Evolutionary conservation across 2,329 filamentous ascomycete genomes (phyloP).

Genomic region (Ambrosiella beaveri): DNA sequence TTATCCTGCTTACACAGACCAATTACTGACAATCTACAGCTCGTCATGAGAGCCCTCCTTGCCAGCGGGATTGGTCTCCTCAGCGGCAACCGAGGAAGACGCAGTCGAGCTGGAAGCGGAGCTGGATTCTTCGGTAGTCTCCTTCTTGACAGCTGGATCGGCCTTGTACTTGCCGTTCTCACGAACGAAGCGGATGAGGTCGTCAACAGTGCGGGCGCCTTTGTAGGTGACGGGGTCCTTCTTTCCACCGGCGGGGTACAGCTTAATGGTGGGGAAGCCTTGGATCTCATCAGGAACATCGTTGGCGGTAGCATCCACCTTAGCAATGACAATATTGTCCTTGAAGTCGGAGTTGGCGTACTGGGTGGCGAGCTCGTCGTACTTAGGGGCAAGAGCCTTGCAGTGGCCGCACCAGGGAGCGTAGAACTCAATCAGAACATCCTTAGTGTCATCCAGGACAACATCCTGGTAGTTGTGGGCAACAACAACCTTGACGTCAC

Average conservation of each 20-base stretch:
- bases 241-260: conserved; percentile 86
- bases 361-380: conserved; percentile 70
- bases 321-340: conserved; percentile 79
- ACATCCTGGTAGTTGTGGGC: conserved; percentile 86
- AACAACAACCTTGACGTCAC: conserved; percentile 71
- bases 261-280: conserved; percentile 98
- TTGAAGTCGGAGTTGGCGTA: conserved; percentile 67
- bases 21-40: conserved; percentile 38
- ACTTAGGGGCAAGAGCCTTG: conserved; percentile 93
- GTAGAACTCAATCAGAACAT: conserved; percentile 96
- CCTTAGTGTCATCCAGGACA: conserved; percentile 86
- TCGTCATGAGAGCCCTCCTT: conserved; percentile 49
- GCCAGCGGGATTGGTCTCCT: conserved; percentile 23
- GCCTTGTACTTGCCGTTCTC: conserved; percentile 87
- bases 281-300: conserved; percentile 93
- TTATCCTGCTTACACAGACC: neutral
- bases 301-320: conserved; percentile 92
- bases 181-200: conserved; percentile 79
- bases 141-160: conserved; percentile 38
- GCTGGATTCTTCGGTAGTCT: conserved; percentile 34
- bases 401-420: conserved; percentile 99
- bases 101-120: conserved; percentile 4
- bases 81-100: conserved; percentile 29
- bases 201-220: conserved; percentile 76
- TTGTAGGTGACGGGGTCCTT: conserved; percentile 68